Evolutionary conservation across 306 rosid genomes (phyloP), one percentile per base, ranked within the genome.

Genomic region (Vigna reflexopilosa): DNA sequence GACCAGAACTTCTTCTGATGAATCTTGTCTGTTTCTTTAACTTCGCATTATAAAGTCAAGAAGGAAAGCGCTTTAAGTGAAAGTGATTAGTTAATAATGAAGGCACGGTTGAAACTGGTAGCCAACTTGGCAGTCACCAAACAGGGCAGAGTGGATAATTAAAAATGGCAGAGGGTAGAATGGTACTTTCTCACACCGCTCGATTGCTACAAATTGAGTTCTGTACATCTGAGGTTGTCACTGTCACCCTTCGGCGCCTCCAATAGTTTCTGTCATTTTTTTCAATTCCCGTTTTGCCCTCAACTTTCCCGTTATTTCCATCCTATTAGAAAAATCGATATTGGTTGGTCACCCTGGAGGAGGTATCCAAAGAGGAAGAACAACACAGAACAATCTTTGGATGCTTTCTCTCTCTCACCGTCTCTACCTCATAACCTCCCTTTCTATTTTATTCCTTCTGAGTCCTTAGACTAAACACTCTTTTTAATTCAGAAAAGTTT

Each of bases 281-380:
- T 0, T 38, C 15, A n/a, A 14, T 42, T 77, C 85, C 89, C 1
- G 5, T 77, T 72, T 12, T 80, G 17, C 71, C 89, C 87, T 61
- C 59, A 67, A 13, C 51, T 10, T 77, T 59, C 50, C 51, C 51
- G 9, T 51, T 72, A 71, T 76, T 83, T 38, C 58, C 83, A 48
- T n/a, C 17, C n/a, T 32, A 19, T 22, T 28, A 44, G 19, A 20
- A 63, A 32, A 50, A 20, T 44, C 32, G 45, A 30, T 30, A 19
- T 8, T 51, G 13, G 44, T 14, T 51, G 13, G 44, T 22, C 42
- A 67, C 84, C 12, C 55, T 55, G 38, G 38, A 34, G 38, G 76
- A 73, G 89, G 89, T 40, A 83, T 83, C 86, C 88, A 13, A 81
- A 75, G 87, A 63, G 15, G 55, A n/a, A 28, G 17, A 72, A 64